Conservation (phyloP, 208 protist species). For the Lotmaria passim region DNA sequence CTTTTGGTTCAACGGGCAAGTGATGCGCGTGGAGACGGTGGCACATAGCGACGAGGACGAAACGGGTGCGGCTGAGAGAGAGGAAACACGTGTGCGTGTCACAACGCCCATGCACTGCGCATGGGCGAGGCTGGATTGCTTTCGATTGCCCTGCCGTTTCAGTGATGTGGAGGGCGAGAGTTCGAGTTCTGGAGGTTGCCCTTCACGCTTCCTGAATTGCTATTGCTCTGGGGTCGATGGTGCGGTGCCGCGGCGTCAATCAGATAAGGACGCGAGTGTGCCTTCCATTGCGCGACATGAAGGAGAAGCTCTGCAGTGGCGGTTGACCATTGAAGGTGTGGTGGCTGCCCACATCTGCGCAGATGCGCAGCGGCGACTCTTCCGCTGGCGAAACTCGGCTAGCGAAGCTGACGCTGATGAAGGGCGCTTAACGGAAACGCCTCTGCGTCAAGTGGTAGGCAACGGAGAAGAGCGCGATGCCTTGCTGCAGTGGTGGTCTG, state of each 20-base stretch:
- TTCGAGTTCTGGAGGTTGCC: too few species aligned
- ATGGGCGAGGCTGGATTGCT: not conserved
- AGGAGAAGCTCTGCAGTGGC: not conserved
- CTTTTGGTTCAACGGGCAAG: constrained; percentile 15
- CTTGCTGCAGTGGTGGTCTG: constrained; percentile 13
- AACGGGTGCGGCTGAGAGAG: not conserved
- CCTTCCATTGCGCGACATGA: not conserved
- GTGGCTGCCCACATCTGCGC: constrained; percentile 6
- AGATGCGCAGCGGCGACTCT: constrained; percentile 6
- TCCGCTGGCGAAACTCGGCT: not conserved
- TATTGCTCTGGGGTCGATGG: too few species aligned
- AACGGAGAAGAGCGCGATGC: constrained; percentile 1
- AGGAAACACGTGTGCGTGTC: not conserved
- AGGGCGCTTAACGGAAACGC: not conserved
- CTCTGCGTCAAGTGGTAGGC: not conserved
- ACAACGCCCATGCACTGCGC: not conserved
- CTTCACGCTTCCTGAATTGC: not conserved
- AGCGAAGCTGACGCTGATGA: not conserved
- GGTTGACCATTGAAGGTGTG: not conserved
- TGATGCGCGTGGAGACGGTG: constrained; percentile 1
- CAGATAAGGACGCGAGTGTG: not conserved
- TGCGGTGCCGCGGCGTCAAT: not conserved
- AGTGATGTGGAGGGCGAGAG: not conserved
- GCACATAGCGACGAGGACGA: not conserved
- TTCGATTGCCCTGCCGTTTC: constrained; percentile 7